Evolutionary conservation across 129 eudicot species (phyloP).

Genomic region (Pulicaria dysenterica): DNA sequence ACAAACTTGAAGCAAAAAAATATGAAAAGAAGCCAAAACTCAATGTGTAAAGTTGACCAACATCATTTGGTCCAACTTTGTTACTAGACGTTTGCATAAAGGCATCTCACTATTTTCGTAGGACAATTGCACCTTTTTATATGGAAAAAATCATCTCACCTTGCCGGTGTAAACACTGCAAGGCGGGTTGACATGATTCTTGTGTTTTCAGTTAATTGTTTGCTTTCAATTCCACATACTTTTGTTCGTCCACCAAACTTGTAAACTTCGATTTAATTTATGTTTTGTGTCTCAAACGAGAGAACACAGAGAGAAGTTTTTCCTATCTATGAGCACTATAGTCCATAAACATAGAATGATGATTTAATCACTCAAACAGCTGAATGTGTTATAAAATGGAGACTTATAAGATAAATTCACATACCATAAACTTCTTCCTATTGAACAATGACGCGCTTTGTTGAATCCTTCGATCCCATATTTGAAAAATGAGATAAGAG

Average conservation of each 20-base stretch:
- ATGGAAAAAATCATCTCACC: too few relatives aligned
- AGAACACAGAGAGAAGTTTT: too few relatives aligned
- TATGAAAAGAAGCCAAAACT: too few relatives aligned
- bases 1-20: too few relatives aligned
- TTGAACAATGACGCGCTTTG: constrained; percentile 68
- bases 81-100: too few relatives aligned
- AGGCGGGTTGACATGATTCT: constrained; percentile 2
- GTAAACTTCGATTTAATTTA: neutral
- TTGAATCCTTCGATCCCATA: constrained; percentile 75
- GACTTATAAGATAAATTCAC: constrained; percentile 31
- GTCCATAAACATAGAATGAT: neutral
- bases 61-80: too few relatives aligned
- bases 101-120: too few relatives aligned
- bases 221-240: neutral
- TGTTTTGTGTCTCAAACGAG: neutral
- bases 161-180: too few relatives aligned
- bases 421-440: constrained; percentile 85
- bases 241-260: neutral
- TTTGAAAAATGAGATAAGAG: constrained; percentile 45
- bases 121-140: too few relatives aligned
- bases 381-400: neutral
- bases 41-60: too few relatives aligned
- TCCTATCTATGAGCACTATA: neutral
- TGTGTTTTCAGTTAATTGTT: neutral
- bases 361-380: neutral